phyloP scores from a whole-genome alignment of 2,329 filamentous ascomycete genomes.

The Sporothrix variecibatus region DNA sequence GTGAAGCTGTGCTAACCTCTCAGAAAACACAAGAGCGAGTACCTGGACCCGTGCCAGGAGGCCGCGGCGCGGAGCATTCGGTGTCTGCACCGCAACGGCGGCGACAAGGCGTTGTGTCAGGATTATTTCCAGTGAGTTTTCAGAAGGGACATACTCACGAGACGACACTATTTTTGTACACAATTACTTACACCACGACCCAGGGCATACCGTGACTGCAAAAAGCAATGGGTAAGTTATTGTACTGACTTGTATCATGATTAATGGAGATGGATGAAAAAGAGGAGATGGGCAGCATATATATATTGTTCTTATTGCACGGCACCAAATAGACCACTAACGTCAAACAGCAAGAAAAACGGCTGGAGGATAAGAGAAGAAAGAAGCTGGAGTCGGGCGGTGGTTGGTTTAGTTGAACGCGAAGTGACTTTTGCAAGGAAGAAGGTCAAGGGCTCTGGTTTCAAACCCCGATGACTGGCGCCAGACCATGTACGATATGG shows the following conservation, averaged over 20 bases:
- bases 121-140: slow-evolving; percentile 84
- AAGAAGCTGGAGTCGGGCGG: not conserved
- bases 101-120: slow-evolving; percentile 83
- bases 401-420: not conserved
- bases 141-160: not conserved
- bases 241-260: too few relatives aligned
- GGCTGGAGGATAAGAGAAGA: slow-evolving; percentile 10
- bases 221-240: slow-evolving; percentile 80
- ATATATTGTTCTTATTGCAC: not conserved
- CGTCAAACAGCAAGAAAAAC: slow-evolving; percentile 9
- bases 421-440: too few relatives aligned
- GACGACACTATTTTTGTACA: too few relatives aligned
- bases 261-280: too few relatives aligned
- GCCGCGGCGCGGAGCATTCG: slow-evolving; percentile 81
- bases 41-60: slow-evolving; percentile 93
- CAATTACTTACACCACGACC: not conserved
- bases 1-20: not conserved
- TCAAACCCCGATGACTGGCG: not conserved
- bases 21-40: slow-evolving; percentile 87
- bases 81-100: slow-evolving; percentile 85
- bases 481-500: not conserved
- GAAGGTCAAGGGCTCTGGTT: not conserved
- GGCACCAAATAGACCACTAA: not conserved
- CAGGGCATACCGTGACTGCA: slow-evolving; percentile 92
- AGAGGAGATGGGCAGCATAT: not conserved